A percentile compares a stretch with the other conserved stretches of the same genome.
These are phyloP conservation scores for Nicotiana paniculata DNA, from an alignment of 257 asterid genomes.

Conservation along the genomic window DNA sequence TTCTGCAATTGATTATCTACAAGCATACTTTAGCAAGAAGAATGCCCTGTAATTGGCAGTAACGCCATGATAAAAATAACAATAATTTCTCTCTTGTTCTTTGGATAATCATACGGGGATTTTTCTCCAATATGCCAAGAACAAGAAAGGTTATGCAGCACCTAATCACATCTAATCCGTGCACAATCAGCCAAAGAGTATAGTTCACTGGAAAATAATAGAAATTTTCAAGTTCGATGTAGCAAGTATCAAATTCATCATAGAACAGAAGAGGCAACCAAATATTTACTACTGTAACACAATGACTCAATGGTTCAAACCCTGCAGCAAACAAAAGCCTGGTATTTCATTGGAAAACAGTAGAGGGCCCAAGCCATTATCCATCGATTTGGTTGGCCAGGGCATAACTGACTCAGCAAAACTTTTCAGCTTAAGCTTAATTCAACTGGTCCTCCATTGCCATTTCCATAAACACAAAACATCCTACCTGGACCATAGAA, in stretches of 20 bases:
- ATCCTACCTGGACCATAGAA: background rate
- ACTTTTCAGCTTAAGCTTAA: background rate
- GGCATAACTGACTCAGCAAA: background rate
- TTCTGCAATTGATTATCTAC: constrained; percentile 98
- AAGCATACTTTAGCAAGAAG: constrained; percentile 33
- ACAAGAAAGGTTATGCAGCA: background rate
- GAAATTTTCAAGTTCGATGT: background rate
- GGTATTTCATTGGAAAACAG: too few relatives aligned
- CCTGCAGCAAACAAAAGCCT: too few relatives aligned
- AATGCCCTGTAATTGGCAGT: constrained; percentile 2
- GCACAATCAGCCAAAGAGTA: background rate
- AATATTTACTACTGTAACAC: background rate
- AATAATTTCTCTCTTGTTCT: background rate
- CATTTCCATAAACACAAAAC: background rate
- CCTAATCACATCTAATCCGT: background rate
- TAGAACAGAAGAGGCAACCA: background rate
- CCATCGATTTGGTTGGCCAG: background rate
- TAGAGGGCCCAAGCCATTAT: too few relatives aligned
- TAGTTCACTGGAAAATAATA: background rate
- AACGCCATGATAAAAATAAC: background rate
- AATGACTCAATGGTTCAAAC: background rate
- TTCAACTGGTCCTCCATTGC: background rate
- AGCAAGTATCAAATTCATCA: background rate
- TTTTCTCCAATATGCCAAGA: background rate
- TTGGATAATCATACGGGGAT: background rate